Conservation (phyloP, 106 monocot genomes). For the Chionographis japonica region DNA sequence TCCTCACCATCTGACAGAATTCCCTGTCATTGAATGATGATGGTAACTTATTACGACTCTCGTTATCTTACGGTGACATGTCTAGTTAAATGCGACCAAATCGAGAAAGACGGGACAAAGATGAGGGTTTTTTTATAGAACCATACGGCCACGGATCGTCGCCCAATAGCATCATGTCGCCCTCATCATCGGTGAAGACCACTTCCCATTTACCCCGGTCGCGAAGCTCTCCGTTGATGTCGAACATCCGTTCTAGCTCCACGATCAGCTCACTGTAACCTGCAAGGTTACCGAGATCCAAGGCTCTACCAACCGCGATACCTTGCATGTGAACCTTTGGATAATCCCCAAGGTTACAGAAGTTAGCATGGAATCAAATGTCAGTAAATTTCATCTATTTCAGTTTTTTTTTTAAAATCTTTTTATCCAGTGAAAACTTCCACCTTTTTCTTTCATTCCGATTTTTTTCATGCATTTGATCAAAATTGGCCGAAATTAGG, state of each 20-base stretch:
- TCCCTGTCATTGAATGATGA: conserved; percentile 36
- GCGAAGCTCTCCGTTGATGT: conserved; percentile 71
- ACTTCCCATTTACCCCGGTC: conserved; percentile 71
- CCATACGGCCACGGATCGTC: conserved; percentile 87
- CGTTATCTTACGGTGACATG: too few species aligned
- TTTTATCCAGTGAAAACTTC: too few species aligned
- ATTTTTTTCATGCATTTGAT: too few species aligned
- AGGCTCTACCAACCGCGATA: conserved; percentile 74
- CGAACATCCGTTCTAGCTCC: conserved; percentile 83
- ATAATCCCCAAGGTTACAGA: neutral
- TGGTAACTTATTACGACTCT: neutral
- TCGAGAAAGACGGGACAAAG: neutral
- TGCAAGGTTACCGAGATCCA: conserved; percentile 54
- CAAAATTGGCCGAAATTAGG: too few species aligned
- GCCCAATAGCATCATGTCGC: conserved; percentile 85
- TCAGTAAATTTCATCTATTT: neutral
- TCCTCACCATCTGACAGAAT: conserved; percentile 82
- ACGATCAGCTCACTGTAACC: conserved; percentile 53
- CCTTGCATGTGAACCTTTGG: conserved; percentile 91
- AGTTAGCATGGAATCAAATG: too few species aligned
- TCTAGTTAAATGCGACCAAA: too few species aligned
- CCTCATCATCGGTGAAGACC: conserved; percentile 83
- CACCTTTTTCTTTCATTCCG: too few species aligned
- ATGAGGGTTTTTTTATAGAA: neutral
- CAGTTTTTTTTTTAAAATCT: neutral